Evolutionary conservation across 2,329 filamentous ascomycete species (phyloP).

Genomic region (Fusarium hainanense): DNA sequence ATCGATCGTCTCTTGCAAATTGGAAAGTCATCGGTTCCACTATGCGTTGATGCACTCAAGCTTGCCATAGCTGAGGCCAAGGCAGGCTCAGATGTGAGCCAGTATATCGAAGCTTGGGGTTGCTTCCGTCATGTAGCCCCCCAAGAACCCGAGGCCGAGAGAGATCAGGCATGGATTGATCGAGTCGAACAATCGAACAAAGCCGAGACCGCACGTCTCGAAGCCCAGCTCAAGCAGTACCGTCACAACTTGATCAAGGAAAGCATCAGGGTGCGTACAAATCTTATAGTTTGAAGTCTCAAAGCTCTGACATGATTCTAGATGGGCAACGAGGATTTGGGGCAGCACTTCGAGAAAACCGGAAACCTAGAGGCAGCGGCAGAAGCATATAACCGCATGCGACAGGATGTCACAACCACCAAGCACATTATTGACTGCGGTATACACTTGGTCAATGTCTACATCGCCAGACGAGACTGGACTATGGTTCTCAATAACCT

Average conservation of each 20-base stretch:
- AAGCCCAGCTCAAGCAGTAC: slow-evolving; percentile 88
- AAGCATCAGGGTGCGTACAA: slow-evolving; percentile 77
- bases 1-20: slow-evolving; percentile 86
- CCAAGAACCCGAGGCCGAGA: slow-evolving; percentile 72
- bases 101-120: slow-evolving; percentile 77
- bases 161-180: slow-evolving; percentile 81
- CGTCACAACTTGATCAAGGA: slow-evolving; percentile 98
- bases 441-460: slow-evolving; percentile 79
- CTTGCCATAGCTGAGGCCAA: slow-evolving; percentile 81
- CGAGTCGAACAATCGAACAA: slow-evolving; percentile 73
- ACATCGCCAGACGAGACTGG: slow-evolving; percentile 83
- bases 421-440: slow-evolving; percentile 87
- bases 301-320: slow-evolving; percentile 52
- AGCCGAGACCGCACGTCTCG: slow-evolving; percentile 78
- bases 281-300: background rate
- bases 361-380: slow-evolving; percentile 79
- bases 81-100: slow-evolving; percentile 74
- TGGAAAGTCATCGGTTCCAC: slow-evolving; percentile 78
- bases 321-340: slow-evolving; percentile 96
- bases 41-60: slow-evolving; percentile 84
- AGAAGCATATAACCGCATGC: slow-evolving; percentile 86
- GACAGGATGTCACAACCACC: slow-evolving; percentile 85
- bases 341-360: slow-evolving; percentile 81
- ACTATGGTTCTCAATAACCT: slow-evolving; percentile 69
- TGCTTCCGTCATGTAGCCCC: slow-evolving; percentile 73